Evolutionary conservation across 352 stramenopile genomes (phyloP).

Genomic region (Peronospora destructor): DNA sequence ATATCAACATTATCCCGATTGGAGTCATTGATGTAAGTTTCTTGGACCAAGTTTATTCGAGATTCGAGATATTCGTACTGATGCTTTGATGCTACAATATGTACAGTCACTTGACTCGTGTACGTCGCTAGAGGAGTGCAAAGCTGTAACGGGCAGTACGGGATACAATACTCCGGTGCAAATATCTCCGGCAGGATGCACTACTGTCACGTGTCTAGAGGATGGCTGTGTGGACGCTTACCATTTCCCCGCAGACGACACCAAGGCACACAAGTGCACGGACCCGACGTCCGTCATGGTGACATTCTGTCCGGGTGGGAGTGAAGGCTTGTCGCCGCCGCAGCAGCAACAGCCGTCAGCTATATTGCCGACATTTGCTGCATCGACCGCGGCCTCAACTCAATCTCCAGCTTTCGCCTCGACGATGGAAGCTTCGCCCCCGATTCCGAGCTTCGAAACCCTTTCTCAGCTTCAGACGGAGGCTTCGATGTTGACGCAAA

Average conservation of each 20-base stretch:
- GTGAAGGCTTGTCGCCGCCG: conserved; percentile 3
- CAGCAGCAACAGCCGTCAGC: conserved; percentile 5
- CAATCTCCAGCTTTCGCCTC: not conserved
- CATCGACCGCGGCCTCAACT: conserved; percentile 1
- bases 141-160: conserved; percentile 37
- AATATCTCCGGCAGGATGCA: conserved; percentile 41
- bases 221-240: conserved; percentile 60
- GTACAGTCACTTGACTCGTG: conserved; percentile 41
- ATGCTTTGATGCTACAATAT: conserved; percentile 3
- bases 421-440: not conserved
- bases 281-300: conserved; percentile 32
- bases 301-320: conserved; percentile 40
- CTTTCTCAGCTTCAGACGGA: conserved; percentile 5
- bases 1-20: conserved; percentile 41
- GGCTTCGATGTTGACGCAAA: not conserved
- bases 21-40: conserved; percentile 30
- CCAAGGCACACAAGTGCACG: conserved; percentile 47
- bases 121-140: conserved; percentile 45
- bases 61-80: not conserved
- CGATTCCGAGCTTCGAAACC: not conserved
- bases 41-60: not conserved
- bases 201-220: conserved; percentile 40
- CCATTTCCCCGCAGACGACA: conserved; percentile 46
- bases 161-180: conserved; percentile 67
- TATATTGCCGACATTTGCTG: not conserved